Percentiles rank a stretch among this genome's conserved stretches.
phyloP scores from a whole-genome alignment of 768 basidiomycete genomes.

The Cystofilobasidium capitatum region DNA sequence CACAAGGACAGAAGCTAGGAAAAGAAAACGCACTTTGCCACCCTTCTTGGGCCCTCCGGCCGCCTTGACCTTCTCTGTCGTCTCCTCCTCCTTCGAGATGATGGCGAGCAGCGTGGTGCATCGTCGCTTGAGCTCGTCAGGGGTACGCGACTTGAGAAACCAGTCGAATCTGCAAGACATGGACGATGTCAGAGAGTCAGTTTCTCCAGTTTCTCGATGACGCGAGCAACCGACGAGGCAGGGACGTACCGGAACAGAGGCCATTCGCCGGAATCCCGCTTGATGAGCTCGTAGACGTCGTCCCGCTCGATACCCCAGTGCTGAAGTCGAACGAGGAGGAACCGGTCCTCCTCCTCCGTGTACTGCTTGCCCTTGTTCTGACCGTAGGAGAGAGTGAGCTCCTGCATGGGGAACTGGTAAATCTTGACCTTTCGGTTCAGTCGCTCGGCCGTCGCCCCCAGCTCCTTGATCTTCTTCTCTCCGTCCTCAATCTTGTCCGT shows the following conservation, averaged over 20 bases:
- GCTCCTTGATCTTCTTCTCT: constrained; percentile 70
- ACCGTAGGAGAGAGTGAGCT: constrained; percentile 88
- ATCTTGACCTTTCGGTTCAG: constrained; percentile 73
- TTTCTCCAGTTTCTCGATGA: too few species aligned
- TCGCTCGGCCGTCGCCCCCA: constrained; percentile 60
- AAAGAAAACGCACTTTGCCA: not conserved
- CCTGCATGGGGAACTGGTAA: constrained; percentile 87
- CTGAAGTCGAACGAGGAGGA: constrained; percentile 76
- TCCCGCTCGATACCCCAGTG: constrained; percentile 80
- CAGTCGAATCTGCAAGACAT: constrained; percentile 61
- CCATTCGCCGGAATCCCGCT: constrained; percentile 91
- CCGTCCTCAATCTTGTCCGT: constrained; percentile 77
- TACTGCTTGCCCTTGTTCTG: constrained; percentile 91
- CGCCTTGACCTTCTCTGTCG: constrained; percentile 55
- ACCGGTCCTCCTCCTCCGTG: constrained; percentile 92
- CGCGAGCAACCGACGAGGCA: too few species aligned
- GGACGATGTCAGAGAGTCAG: constrained; percentile 5
- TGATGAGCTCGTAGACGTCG: constrained; percentile 84
- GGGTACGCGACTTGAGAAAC: constrained; percentile 91
- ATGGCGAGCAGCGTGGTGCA: constrained; percentile 79
- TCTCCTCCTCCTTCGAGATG: constrained; percentile 76
- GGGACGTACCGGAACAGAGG: constrained; percentile 69
- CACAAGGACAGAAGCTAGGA: not conserved
- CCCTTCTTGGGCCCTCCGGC: constrained; percentile 43
- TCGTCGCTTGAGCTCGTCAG: constrained; percentile 75